phyloP scores from a whole-genome alignment of 2,329 filamentous ascomycete genomes.

The Capronia americana region DNA sequence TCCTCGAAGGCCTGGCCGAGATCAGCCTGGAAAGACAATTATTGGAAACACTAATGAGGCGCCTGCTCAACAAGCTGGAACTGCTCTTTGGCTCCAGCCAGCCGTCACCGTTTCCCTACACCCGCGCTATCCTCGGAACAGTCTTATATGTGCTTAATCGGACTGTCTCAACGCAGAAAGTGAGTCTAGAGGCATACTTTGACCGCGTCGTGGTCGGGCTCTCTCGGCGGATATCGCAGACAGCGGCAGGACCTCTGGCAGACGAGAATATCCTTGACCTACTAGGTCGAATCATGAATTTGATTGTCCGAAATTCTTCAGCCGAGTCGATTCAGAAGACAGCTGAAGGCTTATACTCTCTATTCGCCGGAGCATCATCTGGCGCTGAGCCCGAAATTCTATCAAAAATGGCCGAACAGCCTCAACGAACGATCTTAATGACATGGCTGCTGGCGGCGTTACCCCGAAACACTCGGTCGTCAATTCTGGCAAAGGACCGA shows the following conservation, averaged over 20 bases:
- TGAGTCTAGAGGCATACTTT: constrained; percentile 52
- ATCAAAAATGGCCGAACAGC: constrained; percentile 32
- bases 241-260: constrained; percentile 49
- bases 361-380: constrained; percentile 51
- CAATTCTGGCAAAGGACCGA: constrained; percentile 27
- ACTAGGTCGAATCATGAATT: constrained; percentile 65
- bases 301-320: constrained; percentile 63
- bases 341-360: constrained; percentile 60
- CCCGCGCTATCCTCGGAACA: constrained; percentile 65
- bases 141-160: constrained; percentile 65
- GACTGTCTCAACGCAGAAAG: constrained; percentile 19
- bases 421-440: constrained; percentile 56
- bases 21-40: constrained; percentile 67
- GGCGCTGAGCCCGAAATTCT: neutral
- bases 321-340: constrained; percentile 59
- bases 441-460: constrained; percentile 41
- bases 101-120: constrained; percentile 57
- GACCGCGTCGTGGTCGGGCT: constrained; percentile 58
- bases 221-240: constrained; percentile 48
- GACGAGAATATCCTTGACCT: constrained; percentile 64
- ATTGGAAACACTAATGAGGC: constrained; percentile 67
- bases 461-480: constrained; percentile 33
- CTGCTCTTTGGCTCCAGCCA: constrained; percentile 60
- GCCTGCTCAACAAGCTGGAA: constrained; percentile 68
- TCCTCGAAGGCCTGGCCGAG: constrained; percentile 69